Conservation (phyloP, 2,329 filamentous ascomycete species). For the Podosphaera xanthii region DNA sequence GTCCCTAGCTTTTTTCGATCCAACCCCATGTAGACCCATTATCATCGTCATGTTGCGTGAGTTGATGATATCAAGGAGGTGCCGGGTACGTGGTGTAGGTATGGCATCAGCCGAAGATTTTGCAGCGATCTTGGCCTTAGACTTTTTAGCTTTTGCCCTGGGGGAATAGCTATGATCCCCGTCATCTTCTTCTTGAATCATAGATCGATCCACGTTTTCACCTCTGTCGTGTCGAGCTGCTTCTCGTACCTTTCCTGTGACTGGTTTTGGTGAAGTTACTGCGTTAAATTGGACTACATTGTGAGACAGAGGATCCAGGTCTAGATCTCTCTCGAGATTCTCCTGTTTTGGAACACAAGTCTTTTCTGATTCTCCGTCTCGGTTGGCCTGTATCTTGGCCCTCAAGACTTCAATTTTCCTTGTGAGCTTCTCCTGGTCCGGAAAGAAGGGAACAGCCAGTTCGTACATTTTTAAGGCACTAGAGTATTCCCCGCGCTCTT, state of each 20-base stretch:
- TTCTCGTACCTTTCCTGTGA: constrained; percentile 1
- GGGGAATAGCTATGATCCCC: constrained; percentile 8
- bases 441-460: constrained; percentile 64
- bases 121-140: constrained; percentile 14
- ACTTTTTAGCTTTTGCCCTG: constrained; percentile 14
- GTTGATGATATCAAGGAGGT: constrained; percentile 10
- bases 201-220: constrained; percentile 16
- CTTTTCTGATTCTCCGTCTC: constrained; percentile 10
- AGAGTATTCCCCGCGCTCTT: constrained; percentile 56
- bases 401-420: constrained; percentile 44
- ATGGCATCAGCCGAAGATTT: constrained; percentile 18
- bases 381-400: constrained; percentile 24
- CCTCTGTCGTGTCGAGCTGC: constrained; percentile 5
- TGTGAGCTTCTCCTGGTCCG: constrained; percentile 55
- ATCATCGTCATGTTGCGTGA: constrained; percentile 41
- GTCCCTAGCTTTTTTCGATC: constrained; percentile 45
- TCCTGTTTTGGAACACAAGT: background rate
- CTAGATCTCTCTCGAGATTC: background rate
- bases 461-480: constrained; percentile 72
- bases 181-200: constrained; percentile 19
- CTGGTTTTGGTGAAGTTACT: constrained; percentile 9
- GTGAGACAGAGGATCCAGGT: background rate
- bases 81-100: constrained; percentile 25
- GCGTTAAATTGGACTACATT: background rate
- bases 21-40: constrained; percentile 44